Evolutionary conservation across 345 rosid genomes (phyloP), one percentile per base, ranked within the genome.

Genomic region (Lepidium didymum): DNA sequence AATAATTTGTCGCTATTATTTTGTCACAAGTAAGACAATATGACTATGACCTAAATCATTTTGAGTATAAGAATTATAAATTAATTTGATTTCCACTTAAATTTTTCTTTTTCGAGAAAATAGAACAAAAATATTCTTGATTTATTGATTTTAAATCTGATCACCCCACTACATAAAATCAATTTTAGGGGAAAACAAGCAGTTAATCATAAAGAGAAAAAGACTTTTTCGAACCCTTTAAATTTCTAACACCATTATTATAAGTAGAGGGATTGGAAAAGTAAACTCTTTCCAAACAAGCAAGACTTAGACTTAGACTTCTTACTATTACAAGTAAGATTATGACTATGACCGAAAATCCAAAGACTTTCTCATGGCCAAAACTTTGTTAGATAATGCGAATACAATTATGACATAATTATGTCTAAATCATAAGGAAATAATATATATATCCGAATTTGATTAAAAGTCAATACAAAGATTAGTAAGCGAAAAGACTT

Each of bases 301-400:
- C 33, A 38, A 41, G 61, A 60, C 36, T 60, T 9, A 41, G 61
- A 60, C 36, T 60, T 9, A 15, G 21, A 16, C 4, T 16, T 16
- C 1, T 44, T 6, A 3, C 6, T 29, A 29, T 15, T 16, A 44
- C 47, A 43, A 43, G 47, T 29, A 12, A 38, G 14, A 3, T 21
- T 65, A 43, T 54, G 67, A 69, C 46, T 42, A 70, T 34, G 75
- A 61, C 55, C 46, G 53, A 52, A 60, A 31, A n/a, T 13, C 37
- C 25, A 42, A 37, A 70, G 37, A 41, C 68, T 31, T 38, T 50
- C 9, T 38, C 49, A 21, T 27, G 34, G 66, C 46, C 29, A 18
- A 21, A 56, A 19, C 56, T 47, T 29, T 51, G 15, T 31, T 14
- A 69, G 44, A 60, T n/a, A 40, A 49, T 29, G 67, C 41, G 18